Percentiles rank a stretch among this genome's conserved stretches.
Evolutionary conservation across 805 yeast species (phyloP).

Genomic region (Spathaspora gorwiae): DNA sequence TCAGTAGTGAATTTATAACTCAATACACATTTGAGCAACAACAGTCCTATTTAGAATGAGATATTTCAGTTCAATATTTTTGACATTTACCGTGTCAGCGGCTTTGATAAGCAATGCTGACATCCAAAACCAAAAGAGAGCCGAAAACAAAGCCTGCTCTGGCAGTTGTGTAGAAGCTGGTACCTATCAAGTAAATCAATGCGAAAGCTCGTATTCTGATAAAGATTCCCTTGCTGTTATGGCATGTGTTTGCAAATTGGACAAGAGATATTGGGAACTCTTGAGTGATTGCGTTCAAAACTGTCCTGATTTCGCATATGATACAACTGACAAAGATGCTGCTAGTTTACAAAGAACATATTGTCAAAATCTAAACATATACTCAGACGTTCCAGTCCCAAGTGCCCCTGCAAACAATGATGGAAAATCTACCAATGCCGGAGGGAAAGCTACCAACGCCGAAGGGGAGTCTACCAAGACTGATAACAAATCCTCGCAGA

Average conservation of each 20-base stretch:
- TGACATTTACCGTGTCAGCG: no score
- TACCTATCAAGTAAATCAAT: neutral
- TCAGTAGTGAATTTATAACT: no score
- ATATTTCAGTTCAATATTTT: no score
- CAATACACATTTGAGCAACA: no score
- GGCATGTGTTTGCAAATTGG: constrained; percentile 1
- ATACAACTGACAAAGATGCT: neutral
- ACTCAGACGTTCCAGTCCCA: neutral
- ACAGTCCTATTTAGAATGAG: no score
- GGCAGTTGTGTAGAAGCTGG: constrained; percentile 2
- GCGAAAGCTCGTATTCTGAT: neutral
- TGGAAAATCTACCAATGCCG: neutral
- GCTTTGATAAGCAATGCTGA: no score
- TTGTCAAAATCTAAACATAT: neutral
- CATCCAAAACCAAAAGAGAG: neutral
- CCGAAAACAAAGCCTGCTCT: neutral
- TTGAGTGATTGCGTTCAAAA: neutral
- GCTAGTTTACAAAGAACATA: neutral
- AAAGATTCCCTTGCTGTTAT: neutral
- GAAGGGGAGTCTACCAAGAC: neutral
- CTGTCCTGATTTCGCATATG: neutral
- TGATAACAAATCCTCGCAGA: neutral
- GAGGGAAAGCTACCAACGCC: neutral
- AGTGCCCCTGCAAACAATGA: neutral
- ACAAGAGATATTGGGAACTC: neutral